These are phyloP conservation scores for Populus davidiana DNA, from an alignment of 345 rosid species.

Conservation along the genomic window DNA sequence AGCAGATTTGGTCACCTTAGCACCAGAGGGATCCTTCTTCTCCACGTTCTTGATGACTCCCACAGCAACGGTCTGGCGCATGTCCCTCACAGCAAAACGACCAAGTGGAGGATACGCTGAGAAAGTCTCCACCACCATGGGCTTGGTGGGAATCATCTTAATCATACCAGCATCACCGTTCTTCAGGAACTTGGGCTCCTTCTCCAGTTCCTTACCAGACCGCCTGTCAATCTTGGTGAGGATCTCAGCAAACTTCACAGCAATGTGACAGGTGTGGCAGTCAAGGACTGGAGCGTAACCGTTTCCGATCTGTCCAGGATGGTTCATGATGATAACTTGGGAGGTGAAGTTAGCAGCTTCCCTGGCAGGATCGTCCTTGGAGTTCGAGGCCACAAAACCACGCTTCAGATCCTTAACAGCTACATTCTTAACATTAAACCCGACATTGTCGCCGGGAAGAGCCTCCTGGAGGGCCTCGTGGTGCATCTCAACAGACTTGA, in stretches of 20 bases:
- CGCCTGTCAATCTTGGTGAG: constrained; percentile 73
- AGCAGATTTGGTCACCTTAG: constrained; percentile 88
- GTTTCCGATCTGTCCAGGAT: constrained; percentile 84
- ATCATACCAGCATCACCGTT: constrained; percentile 79
- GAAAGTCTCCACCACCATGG: constrained; percentile 90
- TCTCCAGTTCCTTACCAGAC: constrained; percentile 78
- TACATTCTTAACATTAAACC: constrained; percentile 79
- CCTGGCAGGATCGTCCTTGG: constrained; percentile 80
- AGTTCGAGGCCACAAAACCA: constrained; percentile 74
- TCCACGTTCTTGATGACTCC: constrained; percentile 84
- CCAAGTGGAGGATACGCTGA: constrained; percentile 74
- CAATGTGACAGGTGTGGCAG: constrained; percentile 84
- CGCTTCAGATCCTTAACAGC: constrained; percentile 86
- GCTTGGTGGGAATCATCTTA: constrained; percentile 87
- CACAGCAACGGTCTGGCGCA: constrained; percentile 87
- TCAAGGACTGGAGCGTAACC: constrained; percentile 83
- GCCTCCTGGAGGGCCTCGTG: constrained; percentile 81
- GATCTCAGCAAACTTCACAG: constrained; percentile 65
- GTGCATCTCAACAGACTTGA: constrained; percentile 92
- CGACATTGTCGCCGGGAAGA: constrained; percentile 73
- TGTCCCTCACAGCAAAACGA: constrained; percentile 83
- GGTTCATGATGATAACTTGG: constrained; percentile 87
- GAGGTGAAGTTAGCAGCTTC: constrained; percentile 74
- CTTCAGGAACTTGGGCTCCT: constrained; percentile 81
- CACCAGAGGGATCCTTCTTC: constrained; percentile 76